phyloP scores from a whole-genome alignment of 306 rosid species.

The Acmispon strigosus region DNA sequence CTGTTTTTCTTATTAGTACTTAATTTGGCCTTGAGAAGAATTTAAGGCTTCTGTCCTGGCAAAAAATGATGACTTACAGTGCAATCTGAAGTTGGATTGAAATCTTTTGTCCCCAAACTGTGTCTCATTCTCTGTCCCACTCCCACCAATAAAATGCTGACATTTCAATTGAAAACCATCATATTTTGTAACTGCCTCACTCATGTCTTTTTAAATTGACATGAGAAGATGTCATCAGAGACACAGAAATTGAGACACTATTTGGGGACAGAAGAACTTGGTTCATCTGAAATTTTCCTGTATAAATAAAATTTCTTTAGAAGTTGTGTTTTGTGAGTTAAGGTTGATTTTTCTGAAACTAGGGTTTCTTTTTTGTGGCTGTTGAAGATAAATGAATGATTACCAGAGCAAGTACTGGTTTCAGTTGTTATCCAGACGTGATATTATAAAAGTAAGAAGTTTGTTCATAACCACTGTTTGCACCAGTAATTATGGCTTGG shows the following conservation, averaged over 20 bases:
- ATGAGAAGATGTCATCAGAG: no score
- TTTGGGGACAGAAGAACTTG: no score
- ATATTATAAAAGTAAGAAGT: not conserved
- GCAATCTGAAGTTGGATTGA: not conserved
- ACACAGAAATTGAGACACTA: no score
- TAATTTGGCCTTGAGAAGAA: not conserved
- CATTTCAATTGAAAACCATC: no score
- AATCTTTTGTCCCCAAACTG: no score
- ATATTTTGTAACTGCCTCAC: no score
- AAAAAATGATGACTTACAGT: not conserved
- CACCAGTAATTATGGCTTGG: not conserved
- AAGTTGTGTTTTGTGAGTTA: not conserved
- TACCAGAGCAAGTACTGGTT: not conserved
- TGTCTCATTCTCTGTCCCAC: no score
- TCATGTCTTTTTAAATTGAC: no score
- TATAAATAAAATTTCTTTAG: not conserved
- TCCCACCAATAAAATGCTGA: no score
- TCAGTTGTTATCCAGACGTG: slow-evolving; percentile 4
- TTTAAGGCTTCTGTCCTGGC: not conserved
- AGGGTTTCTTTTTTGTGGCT: not conserved
- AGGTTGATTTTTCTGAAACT: not conserved
- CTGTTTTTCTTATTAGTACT: not conserved
- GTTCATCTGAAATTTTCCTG: not conserved
- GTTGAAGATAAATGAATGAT: not conserved
- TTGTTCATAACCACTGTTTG: not conserved